Evolutionary conservation across 208 protist species (phyloP).

Genomic region (Herpetomonas muscarum): DNA sequence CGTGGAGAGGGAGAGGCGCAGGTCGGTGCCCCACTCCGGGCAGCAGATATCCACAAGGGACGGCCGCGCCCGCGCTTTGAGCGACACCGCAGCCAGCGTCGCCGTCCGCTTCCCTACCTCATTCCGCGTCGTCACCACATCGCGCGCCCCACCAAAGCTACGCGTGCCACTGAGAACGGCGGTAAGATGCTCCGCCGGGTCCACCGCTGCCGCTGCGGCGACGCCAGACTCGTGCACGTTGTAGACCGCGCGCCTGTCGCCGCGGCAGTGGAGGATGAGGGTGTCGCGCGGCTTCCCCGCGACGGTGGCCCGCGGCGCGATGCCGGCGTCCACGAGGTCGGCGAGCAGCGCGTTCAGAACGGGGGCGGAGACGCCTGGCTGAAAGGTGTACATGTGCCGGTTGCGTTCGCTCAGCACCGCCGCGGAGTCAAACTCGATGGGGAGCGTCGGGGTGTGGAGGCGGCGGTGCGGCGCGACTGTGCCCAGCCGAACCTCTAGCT

Average conservation of each 20-base stretch:
- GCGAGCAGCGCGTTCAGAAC: background rate
- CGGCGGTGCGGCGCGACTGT: conserved; percentile 18
- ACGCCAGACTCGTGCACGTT: background rate
- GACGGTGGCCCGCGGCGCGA: background rate
- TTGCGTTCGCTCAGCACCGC: conserved; percentile 25
- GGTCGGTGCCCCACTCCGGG: conserved; percentile 34
- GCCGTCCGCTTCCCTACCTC: background rate
- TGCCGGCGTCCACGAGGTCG: background rate
- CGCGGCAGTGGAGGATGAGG: background rate
- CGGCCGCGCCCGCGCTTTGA: background rate
- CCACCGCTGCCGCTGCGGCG: background rate
- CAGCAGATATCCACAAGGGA: conserved; percentile 21
- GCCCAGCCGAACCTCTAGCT: conserved; percentile 63
- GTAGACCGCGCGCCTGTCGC: background rate
- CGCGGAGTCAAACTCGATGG: conserved; percentile 25
- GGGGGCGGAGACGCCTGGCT: conserved; percentile 2
- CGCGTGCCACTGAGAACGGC: too few relatives aligned
- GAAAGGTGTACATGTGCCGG: conserved; percentile 20
- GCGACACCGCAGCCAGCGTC: too few relatives aligned
- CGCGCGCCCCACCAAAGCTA: too few relatives aligned
- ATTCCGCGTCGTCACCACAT: background rate
- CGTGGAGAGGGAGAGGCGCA: conserved; percentile 27
- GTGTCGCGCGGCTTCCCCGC: background rate
- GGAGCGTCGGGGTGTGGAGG: conserved; percentile 21
- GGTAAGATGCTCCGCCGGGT: too few relatives aligned